Evolutionary conservation across 2,329 filamentous ascomycete species (phyloP).

Genomic region (Phaeophleospora eucalypticola): DNA sequence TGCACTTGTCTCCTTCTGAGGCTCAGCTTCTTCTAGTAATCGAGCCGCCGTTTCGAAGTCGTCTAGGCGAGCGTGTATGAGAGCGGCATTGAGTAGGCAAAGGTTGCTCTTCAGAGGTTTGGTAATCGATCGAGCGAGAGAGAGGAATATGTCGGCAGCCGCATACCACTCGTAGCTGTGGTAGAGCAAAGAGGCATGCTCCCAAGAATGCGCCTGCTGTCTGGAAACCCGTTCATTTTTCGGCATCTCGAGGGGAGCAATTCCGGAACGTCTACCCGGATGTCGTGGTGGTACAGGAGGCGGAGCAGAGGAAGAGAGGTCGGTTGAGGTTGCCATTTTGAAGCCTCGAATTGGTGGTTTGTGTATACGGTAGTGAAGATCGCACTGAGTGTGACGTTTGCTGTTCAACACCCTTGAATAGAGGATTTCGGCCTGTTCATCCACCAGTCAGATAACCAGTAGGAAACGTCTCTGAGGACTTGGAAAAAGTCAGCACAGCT

Average conservation of each 20-base stretch:
- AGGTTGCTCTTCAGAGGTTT: constrained; percentile 14
- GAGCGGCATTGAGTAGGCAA: constrained; percentile 28
- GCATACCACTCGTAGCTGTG: constrained; percentile 31
- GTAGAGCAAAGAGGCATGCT: constrained; percentile 32
- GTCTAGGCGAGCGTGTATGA: constrained; percentile 30
- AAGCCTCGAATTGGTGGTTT: neutral
- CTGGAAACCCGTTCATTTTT: neutral
- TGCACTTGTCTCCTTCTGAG: constrained; percentile 13
- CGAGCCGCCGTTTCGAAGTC: constrained; percentile 24
- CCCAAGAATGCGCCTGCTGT: constrained; percentile 27
- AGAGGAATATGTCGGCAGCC: constrained; percentile 26
- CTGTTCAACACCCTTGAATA: too few species aligned
- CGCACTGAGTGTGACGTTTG: too few species aligned
- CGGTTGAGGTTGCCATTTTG: constrained; percentile 1
- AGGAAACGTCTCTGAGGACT: too few species aligned
- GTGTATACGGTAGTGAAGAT: too few species aligned
- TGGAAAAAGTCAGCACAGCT: too few species aligned
- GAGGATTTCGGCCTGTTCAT: too few species aligned
- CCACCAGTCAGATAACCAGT: too few species aligned
- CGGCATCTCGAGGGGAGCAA: neutral
- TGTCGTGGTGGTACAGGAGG: constrained; percentile 3
- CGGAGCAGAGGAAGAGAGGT: neutral
- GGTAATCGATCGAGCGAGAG: constrained; percentile 19
- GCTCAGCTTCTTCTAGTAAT: constrained; percentile 24
- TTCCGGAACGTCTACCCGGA: constrained; percentile 4